Percentiles rank a stretch among this genome's conserved stretches.
Evolutionary conservation across 768 basidiomycete species (phyloP).

Genomic region (Lactarius tabidus): DNA sequence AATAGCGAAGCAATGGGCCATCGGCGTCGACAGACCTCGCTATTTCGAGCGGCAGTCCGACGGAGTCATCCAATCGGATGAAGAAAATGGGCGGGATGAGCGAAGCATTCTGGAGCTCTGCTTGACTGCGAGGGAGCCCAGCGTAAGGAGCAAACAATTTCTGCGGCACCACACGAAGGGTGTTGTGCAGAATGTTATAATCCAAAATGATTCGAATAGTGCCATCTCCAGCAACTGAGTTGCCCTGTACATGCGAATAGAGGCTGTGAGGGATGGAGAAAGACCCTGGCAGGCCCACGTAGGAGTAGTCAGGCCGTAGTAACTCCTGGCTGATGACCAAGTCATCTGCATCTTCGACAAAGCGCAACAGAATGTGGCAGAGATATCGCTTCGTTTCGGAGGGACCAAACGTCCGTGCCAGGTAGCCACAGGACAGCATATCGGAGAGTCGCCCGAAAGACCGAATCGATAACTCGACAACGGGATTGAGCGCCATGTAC

Average conservation of each 20-base stretch:
- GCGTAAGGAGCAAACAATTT: slow-evolving; percentile 18
- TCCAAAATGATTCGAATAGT: slow-evolving; percentile 15
- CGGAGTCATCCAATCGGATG: not conserved
- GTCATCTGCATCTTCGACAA: slow-evolving; percentile 14
- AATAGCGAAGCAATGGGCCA: slow-evolving; percentile 1
- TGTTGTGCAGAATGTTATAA: not conserved
- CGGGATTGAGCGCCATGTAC: not conserved
- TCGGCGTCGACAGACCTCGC: slow-evolving; percentile 13
- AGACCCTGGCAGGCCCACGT: slow-evolving; percentile 15
- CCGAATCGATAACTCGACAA: not conserved
- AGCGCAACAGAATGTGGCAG: slow-evolving; percentile 12
- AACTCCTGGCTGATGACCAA: slow-evolving; percentile 13
- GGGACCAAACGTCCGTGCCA: slow-evolving; percentile 17
- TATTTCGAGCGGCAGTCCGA: slow-evolving; percentile 14
- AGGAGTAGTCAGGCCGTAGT: slow-evolving; percentile 14
- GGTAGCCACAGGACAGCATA: slow-evolving; percentile 11
- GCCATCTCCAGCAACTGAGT: slow-evolving; percentile 11
- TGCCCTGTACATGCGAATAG: slow-evolving; percentile 18
- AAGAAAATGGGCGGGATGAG: slow-evolving; percentile 17
- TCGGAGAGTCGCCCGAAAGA: slow-evolving; percentile 8
- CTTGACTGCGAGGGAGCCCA: slow-evolving; percentile 14
- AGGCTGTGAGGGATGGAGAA: slow-evolving; percentile 13
- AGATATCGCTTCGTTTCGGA: slow-evolving; percentile 5
- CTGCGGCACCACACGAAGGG: slow-evolving; percentile 8
- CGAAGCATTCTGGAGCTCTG: slow-evolving; percentile 9